Evolutionary conservation across 2,329 filamentous ascomycete genomes (phyloP).

Genomic region (Microascus cirrosus): DNA sequence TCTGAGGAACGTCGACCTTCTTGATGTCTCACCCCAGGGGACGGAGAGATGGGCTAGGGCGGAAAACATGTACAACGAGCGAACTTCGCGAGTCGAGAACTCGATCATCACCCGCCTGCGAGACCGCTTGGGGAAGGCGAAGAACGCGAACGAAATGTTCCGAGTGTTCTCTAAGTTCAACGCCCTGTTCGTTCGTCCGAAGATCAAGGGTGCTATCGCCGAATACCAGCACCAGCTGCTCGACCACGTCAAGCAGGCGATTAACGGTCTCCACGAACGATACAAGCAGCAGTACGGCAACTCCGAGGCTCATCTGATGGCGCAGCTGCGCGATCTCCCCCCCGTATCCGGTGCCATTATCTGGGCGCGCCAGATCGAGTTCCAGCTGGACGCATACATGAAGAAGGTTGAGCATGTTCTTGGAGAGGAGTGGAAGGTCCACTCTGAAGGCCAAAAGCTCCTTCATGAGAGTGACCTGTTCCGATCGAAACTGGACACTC

Average conservation of each 20-base stretch:
- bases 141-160: constrained; percentile 99
- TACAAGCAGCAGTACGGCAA: constrained; percentile 99
- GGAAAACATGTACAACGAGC: constrained; percentile 93
- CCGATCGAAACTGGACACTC: constrained; percentile 89
- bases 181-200: constrained; percentile 93
- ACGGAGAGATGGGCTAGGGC: constrained; percentile 88
- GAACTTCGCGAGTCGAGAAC: constrained; percentile 94
- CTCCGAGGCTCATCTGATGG: constrained; percentile 96
- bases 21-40: constrained; percentile 84
- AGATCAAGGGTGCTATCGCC: constrained; percentile 94
- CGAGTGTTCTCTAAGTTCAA: constrained; percentile 99
- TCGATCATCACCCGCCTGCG: constrained; percentile 92
- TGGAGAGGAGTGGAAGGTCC: constrained; percentile 86
- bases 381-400: constrained; percentile 94
- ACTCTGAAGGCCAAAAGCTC: constrained; percentile 89
- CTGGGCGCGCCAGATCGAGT: constrained; percentile 94
- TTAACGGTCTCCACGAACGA: constrained; percentile 82
- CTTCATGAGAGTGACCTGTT: constrained; percentile 87
- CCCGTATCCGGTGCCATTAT: constrained; percentile 96
- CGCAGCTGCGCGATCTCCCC: constrained; percentile 87
- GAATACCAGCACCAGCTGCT: constrained; percentile 98
- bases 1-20: constrained; percentile 84
- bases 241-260: constrained; percentile 95
- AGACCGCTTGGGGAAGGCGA: constrained; percentile 87
- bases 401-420: constrained; percentile 98